Evolutionary conservation across 1,139 yeast species (phyloP).

Genomic region (Eremothecium sinecaudum): DNA sequence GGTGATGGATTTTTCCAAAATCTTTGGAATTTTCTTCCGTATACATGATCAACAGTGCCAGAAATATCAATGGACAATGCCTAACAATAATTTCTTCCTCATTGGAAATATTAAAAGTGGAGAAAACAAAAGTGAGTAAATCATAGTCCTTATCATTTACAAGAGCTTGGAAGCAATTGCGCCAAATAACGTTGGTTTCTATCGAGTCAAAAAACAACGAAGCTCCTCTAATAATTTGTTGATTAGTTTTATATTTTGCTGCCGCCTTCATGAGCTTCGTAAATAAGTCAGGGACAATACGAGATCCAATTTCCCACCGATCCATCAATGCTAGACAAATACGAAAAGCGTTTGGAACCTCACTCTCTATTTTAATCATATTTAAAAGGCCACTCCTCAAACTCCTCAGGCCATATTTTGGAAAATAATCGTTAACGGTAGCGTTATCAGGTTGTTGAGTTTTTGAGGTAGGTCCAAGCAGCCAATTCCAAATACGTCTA

Average conservation of each 20-base stretch:
- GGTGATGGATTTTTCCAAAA: constrained; percentile 10
- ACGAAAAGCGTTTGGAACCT: constrained; percentile 39
- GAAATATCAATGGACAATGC: constrained; percentile 64
- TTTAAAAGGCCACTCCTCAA: constrained; percentile 46
- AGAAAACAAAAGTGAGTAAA: constrained; percentile 49
- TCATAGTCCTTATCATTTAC: constrained; percentile 30
- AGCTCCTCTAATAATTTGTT: constrained; percentile 48
- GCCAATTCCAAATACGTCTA: constrained; percentile 86
- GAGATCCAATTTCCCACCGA: constrained; percentile 84
- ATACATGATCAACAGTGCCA: constrained; percentile 35
- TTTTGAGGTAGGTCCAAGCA: constrained; percentile 53
- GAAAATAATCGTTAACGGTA: constrained; percentile 43
- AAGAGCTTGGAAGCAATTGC: constrained; percentile 42
- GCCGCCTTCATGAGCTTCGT: constrained; percentile 48
- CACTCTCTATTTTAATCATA: constrained; percentile 34
- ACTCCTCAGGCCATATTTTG: constrained; percentile 42
- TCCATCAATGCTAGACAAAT: constrained; percentile 72
- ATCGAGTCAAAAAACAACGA: constrained; percentile 73
- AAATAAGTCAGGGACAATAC: constrained; percentile 60
- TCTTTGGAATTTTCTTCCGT: constrained; percentile 5
- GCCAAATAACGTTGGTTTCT: constrained; percentile 73
- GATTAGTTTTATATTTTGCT: constrained; percentile 23
- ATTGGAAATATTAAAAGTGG: constrained; percentile 52
- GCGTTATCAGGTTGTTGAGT: constrained; percentile 8
- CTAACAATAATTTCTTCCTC: constrained; percentile 79